Conservation (phyloP, 495 filamentous ascomycete genomes). For the Penicillium flavigenum region DNA sequence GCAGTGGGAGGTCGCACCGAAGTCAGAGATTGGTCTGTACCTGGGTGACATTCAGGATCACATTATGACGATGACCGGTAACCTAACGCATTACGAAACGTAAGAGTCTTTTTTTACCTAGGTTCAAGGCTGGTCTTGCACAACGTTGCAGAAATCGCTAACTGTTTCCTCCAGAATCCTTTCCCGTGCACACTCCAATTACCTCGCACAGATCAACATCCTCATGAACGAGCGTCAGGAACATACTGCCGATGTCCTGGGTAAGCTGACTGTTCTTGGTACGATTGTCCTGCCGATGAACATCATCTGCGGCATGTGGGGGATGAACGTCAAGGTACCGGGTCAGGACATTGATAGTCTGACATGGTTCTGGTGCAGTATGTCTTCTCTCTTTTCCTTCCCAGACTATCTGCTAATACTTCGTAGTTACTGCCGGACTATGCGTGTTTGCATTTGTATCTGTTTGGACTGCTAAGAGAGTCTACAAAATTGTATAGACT, state of each 20-base stretch:
- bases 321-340: conserved; percentile 97
- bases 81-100: conserved; percentile 95
- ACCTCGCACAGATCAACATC: conserved; percentile 92
- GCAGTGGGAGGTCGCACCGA: conserved; percentile 93
- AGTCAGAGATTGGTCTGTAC: conserved; percentile 93
- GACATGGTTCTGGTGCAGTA: conserved; percentile 64
- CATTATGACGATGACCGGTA: conserved; percentile 96
- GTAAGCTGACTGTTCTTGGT: conserved; percentile 91
- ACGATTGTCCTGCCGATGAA: conserved; percentile 98
- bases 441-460: conserved; percentile 74
- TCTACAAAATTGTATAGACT: conserved; percentile 62
- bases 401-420: conserved; percentile 11
- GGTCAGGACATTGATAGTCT: conserved; percentile 71
- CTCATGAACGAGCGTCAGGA: conserved; percentile 97
- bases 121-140: background rate
- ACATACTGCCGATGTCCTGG: conserved; percentile 89
- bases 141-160: conserved; percentile 2
- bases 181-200: conserved; percentile 90
- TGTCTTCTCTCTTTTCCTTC: conserved; percentile 19
- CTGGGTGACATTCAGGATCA: conserved; percentile 98
- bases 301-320: conserved; percentile 97
- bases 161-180: conserved; percentile 62
- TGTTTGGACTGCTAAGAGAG: conserved; percentile 79
- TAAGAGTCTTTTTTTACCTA: conserved; percentile 43
- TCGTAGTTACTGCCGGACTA: conserved; percentile 67